phyloP scores from a whole-genome alignment of 78 protist species.

The Dictyostelium citrinum region DNA sequence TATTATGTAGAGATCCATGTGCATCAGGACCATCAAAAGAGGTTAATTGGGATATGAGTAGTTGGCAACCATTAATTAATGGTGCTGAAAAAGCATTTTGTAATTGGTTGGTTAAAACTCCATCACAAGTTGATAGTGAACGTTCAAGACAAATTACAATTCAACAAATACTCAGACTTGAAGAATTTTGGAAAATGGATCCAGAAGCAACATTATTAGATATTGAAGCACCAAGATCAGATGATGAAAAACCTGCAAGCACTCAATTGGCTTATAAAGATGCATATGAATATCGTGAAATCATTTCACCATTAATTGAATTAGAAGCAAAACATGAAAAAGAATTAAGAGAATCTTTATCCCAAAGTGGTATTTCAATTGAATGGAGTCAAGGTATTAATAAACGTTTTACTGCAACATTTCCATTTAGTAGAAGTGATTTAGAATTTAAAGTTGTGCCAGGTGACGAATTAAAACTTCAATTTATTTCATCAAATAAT shows the following conservation, averaged over 20 bases:
- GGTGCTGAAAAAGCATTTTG: constrained; percentile 87
- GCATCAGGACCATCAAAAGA: constrained; percentile 51
- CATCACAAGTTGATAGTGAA: constrained; percentile 84
- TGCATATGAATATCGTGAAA: constrained; percentile 93
- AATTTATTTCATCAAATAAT: background rate
- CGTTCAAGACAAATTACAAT: constrained; percentile 89
- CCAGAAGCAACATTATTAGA: constrained; percentile 80
- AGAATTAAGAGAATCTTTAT: constrained; percentile 86
- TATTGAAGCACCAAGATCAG: constrained; percentile 44
- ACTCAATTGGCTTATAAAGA: constrained; percentile 89
- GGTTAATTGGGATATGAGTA: constrained; percentile 93
- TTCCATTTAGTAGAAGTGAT: constrained; percentile 86
- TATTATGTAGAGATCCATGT: constrained; percentile 96
- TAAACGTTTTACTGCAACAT: constrained; percentile 87
- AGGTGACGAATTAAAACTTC: constrained; percentile 90
- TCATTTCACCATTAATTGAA: constrained; percentile 93
- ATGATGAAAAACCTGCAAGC: constrained; percentile 23
- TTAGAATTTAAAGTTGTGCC: constrained; percentile 80
- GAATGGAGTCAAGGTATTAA: constrained; percentile 95
- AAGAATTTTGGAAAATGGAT: constrained; percentile 95
- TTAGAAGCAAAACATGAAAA: constrained; percentile 95
- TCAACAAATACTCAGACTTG: constrained; percentile 89
- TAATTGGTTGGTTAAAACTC: constrained; percentile 93
- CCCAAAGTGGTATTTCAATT: constrained; percentile 76
- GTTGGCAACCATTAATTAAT: constrained; percentile 97